Percentiles rank a stretch among this genome's conserved stretches.
Evolutionary conservation across 2,329 filamentous ascomycete genomes (phyloP).

Genomic region (Lasiodiplodia citricola): DNA sequence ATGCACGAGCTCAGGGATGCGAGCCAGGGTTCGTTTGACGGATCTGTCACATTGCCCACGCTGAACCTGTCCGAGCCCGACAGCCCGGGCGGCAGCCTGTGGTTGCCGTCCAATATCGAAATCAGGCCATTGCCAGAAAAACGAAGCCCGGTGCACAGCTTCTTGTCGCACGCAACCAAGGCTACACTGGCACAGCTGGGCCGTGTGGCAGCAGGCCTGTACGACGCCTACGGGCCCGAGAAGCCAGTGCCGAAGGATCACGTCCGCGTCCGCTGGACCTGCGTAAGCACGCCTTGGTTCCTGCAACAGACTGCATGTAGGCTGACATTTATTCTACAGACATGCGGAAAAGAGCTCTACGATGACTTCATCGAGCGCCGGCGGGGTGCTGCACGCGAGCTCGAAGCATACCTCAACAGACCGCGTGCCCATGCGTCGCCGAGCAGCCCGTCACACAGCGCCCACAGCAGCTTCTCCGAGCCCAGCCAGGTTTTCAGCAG

Average conservation of each 20-base stretch:
- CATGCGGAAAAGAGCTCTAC: constrained; percentile 41
- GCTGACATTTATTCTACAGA: constrained; percentile 29
- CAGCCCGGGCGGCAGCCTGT: constrained; percentile 12
- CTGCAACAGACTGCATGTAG: background rate
- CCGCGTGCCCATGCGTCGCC: constrained; percentile 36
- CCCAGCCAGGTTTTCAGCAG: constrained; percentile 37
- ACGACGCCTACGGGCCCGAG: constrained; percentile 36
- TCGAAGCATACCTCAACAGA: constrained; percentile 46
- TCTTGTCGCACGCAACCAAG: constrained; percentile 4
- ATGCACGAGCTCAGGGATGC: constrained; percentile 4
- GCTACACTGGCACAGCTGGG: constrained; percentile 5
- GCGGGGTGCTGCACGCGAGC: constrained; percentile 44
- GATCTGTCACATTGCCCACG: constrained; percentile 20
- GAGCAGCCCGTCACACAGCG: constrained; percentile 34
- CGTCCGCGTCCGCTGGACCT: constrained; percentile 45
- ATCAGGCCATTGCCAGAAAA: constrained; percentile 13
- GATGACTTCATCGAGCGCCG: constrained; percentile 47
- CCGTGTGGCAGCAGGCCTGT: background rate
- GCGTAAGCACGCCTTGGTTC: constrained; percentile 32
- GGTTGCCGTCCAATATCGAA: constrained; percentile 17
- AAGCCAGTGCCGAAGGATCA: constrained; percentile 36
- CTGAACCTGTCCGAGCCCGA: constrained; percentile 4
- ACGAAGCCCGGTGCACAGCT: background rate
- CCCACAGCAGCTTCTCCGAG: constrained; percentile 26
- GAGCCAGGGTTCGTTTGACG: background rate